Evolutionary conservation across 768 basidiomycete genomes (phyloP), one percentile per base, ranked within the genome.

Genomic region (Termitomyces eurrhizus): DNA sequence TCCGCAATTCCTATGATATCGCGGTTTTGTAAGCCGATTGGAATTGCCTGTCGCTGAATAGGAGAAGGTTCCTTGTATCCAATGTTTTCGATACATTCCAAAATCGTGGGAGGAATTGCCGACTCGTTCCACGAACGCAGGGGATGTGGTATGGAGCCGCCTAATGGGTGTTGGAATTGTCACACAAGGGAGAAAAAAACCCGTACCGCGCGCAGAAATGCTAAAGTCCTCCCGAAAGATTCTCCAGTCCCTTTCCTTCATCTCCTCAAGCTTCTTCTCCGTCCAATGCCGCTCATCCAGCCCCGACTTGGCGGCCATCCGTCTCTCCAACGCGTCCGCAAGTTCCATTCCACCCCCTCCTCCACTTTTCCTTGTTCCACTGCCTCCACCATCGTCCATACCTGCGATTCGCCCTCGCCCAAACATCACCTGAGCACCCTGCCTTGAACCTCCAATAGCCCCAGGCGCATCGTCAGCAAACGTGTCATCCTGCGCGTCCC

Each of bases 151-250:
- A 98, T 98, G 61, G 85, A 81, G 52, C 97, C 97, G 74, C 93
- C 93, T 95, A 66, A 0, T 62, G 52, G 58, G 52, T 13, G 42
- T 53, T 53, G 52, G 39, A 35, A 18, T 29, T 32, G n/a, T 8
- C 37, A 32, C n/a, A 50, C 21, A 33, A 50, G 12, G 32, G 57
- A 51, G 59, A 44, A 59, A n/a, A 41, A 62, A 39, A 71, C 79
- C 29, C 29, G 32, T 54, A 89, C 95, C 96, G 74, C 95, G 77
- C 1, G 95, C 89, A 60, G 93, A 87, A 61, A 99, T 99, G 68
- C 89, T 95, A 77, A 96, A 99, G 74, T 99, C 97, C 74, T 98
- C 97, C 62, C 95, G 80, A 78, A 99, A 98, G 71, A 99, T 99
- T 67, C 97, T 86, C 97, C 97, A 99, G 72, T 99, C 97, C 52